Evolutionary conservation across 495 filamentous ascomycete species (phyloP).

Genomic region (Platismatia glauca): DNA sequence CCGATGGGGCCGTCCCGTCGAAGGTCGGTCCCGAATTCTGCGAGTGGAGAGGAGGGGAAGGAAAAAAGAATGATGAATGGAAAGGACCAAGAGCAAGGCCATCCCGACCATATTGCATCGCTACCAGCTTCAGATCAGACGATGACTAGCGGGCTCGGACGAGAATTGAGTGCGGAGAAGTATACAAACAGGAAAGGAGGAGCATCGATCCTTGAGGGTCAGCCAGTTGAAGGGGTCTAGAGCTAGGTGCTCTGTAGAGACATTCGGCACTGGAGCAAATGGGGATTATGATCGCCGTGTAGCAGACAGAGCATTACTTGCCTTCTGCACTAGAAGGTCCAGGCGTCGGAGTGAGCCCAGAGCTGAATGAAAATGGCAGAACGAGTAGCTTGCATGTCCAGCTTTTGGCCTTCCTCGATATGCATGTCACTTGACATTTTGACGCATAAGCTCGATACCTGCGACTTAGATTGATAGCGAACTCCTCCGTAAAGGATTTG

Average conservation of each 20-base stretch:
- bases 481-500: background rate
- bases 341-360: background rate
- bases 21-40: background rate
- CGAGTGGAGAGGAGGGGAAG: background rate
- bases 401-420: background rate
- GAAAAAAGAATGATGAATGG: conserved; percentile 2
- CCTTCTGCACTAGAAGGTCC: no score
- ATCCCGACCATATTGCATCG: conserved; percentile 7
- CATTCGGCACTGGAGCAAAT: background rate
- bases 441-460: background rate
- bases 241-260: background rate
- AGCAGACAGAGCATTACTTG: background rate
- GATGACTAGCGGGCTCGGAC: conserved; percentile 17
- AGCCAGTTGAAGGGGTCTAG: background rate
- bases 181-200: conserved; percentile 10
- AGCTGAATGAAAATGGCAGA: background rate
- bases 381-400: background rate
- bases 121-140: conserved; percentile 12
- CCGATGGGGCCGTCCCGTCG: conserved; percentile 9
- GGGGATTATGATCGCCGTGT: background rate
- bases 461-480: background rate
- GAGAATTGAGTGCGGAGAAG: conserved; percentile 17
- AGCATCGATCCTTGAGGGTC: conserved; percentile 9
- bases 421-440: background rate
- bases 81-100: background rate